These are phyloP conservation scores for Gnaphalium uliginosum DNA, from an alignment of 129 eudicot species.

Conservation along the genomic window DNA sequence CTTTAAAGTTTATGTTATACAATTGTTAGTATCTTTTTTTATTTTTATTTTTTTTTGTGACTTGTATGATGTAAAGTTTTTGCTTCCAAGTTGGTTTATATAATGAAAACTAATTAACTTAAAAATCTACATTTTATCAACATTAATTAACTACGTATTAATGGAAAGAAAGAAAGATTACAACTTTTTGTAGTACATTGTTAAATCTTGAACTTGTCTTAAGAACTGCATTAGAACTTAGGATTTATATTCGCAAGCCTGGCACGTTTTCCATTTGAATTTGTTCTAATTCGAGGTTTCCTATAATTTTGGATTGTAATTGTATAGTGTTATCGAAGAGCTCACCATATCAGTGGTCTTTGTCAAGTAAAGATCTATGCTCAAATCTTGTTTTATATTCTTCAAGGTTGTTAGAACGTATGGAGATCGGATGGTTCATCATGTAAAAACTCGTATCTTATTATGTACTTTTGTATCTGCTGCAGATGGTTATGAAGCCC, in stretches of 20 bases:
- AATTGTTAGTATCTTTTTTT: neutral
- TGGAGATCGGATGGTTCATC: constrained; percentile 16
- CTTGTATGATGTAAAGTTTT: neutral
- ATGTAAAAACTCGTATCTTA: neutral
- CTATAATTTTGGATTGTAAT: constrained; percentile 13
- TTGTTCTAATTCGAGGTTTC: constrained; percentile 2
- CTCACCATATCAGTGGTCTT: constrained; percentile 44
- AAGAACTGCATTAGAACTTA: too few relatives aligned
- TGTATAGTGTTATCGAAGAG: constrained; percentile 34
- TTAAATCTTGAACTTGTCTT: neutral
- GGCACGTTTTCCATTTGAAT: neutral
- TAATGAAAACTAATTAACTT: neutral
- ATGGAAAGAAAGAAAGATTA: neutral
- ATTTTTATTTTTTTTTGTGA: neutral
- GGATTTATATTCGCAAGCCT: neutral
- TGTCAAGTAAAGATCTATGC: constrained; percentile 51
- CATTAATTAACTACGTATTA: neutral
- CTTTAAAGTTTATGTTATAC: neutral
- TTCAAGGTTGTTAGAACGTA: constrained; percentile 17
- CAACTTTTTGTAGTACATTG: too few relatives aligned
- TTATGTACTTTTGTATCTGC: constrained; percentile 17
- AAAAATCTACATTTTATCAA: neutral
- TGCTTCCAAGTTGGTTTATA: constrained; percentile 11
- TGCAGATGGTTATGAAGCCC: constrained; percentile 30
- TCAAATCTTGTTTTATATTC: constrained; percentile 36